Evolutionary conservation across 495 filamentous ascomycete species (phyloP), one percentile per base, ranked within the genome.

Genomic region (Talaromyces proteolyticus): DNA sequence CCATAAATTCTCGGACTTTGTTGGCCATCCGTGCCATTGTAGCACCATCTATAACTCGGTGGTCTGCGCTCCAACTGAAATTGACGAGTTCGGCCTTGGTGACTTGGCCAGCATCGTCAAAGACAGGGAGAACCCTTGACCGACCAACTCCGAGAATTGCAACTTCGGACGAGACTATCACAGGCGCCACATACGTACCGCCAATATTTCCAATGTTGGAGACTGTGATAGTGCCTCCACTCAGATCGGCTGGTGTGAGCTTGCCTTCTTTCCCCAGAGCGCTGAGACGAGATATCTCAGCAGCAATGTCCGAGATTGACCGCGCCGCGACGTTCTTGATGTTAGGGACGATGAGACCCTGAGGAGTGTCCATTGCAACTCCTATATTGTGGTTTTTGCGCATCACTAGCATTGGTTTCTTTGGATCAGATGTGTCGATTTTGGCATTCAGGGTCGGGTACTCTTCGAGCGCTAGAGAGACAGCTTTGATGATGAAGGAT

Each of bases 181-280:
- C 84, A 1, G 94, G 94, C 4, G 84, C 80, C 20, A 97, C 82
- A 57, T 94, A 95, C 0, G 87, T 92, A 3, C 94, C 94, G 16
- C 94, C 94, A 37, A 99, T 90, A 54, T 81, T 94, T n/a, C 94
- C 94, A 52, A 99, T 91, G 59, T 99, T 99, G 51, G 89, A 95
- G 21, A 99, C 81, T 0, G 94, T 96, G 59, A 99, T 90, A 0
- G 93, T 96, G 3, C 90, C 91, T 25, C 91, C 91, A 43, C 68
- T 79, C 44, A 97, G 68, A 67, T 99, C 91, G 7, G 80, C 74
- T 4, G 84, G 72, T 0, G 82, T 76, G 5, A 99, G 76, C 62
- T 88, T 91, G 3, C 89, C 89, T 8, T 75, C 67, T 12, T 76
- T 73, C 1, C 89, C 94, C 0, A 88, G 79, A 3, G 65, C 60